Conservation (phyloP, 768 basidiomycete species). For the Boletus bicolor region DNA sequence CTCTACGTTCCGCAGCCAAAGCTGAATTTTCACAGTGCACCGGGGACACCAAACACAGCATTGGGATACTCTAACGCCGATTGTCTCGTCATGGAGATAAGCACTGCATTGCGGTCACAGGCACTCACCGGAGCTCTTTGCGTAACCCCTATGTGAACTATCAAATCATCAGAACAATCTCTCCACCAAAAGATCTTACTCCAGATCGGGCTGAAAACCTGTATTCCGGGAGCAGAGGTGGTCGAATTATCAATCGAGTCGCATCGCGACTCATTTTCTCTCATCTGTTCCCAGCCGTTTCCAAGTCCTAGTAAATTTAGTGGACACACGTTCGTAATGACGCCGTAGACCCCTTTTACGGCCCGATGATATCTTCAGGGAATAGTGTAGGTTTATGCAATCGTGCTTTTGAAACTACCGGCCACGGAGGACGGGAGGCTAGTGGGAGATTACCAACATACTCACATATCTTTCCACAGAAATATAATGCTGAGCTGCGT, state of each 20-base stretch:
- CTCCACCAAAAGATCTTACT: not conserved
- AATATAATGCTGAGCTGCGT: not conserved
- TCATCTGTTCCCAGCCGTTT: conserved; percentile 1
- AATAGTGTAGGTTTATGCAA: not conserved
- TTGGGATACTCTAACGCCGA: not conserved
- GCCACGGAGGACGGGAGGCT: not conserved
- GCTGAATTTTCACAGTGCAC: conserved; percentile 4
- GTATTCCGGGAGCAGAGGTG: not conserved
- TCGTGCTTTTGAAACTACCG: not conserved
- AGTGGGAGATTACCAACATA: not conserved
- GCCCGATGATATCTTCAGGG: not conserved
- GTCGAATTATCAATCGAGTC: not conserved
- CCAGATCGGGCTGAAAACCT: not conserved
- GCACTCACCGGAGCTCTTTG: conserved; percentile 2
- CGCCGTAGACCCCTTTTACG: not conserved
- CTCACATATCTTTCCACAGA: not conserved
- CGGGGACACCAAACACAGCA: conserved; percentile 4
- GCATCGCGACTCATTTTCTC: not conserved
- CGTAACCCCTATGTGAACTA: not conserved
- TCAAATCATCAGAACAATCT: conserved; percentile 1
- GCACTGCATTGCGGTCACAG: not conserved
- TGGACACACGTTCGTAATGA: not conserved
- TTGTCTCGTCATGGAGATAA: not conserved
- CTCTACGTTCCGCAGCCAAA: not conserved
- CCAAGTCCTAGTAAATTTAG: not conserved